Evolutionary conservation across 169 alveolate species (phyloP).

Genomic region (Plasmodium gallinaceum): DNA sequence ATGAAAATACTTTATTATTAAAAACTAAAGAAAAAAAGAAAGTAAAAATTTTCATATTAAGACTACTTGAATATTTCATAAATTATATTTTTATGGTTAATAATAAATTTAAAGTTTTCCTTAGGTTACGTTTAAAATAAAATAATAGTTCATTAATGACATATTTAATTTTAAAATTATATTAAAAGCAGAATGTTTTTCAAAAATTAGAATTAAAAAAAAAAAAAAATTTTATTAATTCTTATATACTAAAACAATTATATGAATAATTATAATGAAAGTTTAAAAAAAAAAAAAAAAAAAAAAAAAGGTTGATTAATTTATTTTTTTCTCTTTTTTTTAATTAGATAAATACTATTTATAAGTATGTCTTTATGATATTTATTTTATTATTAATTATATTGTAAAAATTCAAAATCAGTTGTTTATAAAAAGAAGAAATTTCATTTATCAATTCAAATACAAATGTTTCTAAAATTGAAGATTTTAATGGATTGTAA

Average conservation of each 20-base stretch:
- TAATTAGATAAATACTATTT: not conserved
- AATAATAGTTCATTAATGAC: too few species aligned
- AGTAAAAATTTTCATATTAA: too few species aligned
- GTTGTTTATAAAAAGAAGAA: slow-evolving; percentile 28
- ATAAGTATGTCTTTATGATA: slow-evolving; percentile 37
- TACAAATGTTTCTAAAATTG: slow-evolving; percentile 25
- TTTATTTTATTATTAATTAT: slow-evolving; percentile 27
- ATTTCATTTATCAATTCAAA: slow-evolving; percentile 27
- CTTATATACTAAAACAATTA: slow-evolving; percentile 16
- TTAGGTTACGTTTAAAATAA: too few species aligned
- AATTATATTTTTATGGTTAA: too few species aligned
- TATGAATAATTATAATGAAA: not conserved
- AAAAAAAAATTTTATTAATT: not conserved
- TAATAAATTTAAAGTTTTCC: too few species aligned
- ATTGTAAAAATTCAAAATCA: slow-evolving; percentile 34
- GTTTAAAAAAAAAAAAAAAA: not conserved
- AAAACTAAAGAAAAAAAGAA: too few species aligned
- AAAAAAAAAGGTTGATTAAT: too few species aligned
- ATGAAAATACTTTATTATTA: too few species aligned
- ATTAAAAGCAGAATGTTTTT: too few species aligned
- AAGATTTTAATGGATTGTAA: slow-evolving; percentile 11
- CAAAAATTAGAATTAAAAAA: slow-evolving; percentile 2
- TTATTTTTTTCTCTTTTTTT: too few species aligned
- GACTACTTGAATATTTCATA: too few species aligned
- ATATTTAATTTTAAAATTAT: too few species aligned